Evolutionary conservation across 2,329 filamentous ascomycete species (phyloP).

Genomic region (Triangularia setosa): DNA sequence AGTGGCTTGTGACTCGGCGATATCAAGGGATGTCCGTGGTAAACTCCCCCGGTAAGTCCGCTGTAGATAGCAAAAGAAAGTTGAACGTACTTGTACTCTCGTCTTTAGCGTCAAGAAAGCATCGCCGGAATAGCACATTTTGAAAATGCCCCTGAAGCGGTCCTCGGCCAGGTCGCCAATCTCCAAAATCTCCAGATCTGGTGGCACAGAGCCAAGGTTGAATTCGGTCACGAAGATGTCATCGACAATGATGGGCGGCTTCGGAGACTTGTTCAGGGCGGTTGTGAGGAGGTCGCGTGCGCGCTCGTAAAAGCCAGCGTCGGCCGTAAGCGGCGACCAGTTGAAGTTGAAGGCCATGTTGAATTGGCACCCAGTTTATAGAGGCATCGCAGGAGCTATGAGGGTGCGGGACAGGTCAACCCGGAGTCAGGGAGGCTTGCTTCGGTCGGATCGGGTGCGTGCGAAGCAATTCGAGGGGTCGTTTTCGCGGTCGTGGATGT

Average conservation of each 20-base stretch:
- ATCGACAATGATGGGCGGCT: conserved; percentile 98
- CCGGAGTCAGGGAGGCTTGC: conserved; percentile 2
- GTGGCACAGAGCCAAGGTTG: conserved; percentile 90
- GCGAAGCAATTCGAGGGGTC: conserved; percentile 8
- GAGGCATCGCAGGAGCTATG: conserved; percentile 24
- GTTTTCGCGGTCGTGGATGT: not conserved
- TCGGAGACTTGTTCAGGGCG: conserved; percentile 94
- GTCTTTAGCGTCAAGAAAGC: conserved; percentile 94
- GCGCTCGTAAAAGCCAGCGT: conserved; percentile 83
- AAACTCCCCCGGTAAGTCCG: not conserved
- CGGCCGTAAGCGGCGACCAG: conserved; percentile 98
- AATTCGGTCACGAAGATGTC: conserved; percentile 98
- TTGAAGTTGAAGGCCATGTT: conserved; percentile 99
- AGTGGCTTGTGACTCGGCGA: not conserved
- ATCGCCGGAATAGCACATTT: conserved; percentile 97
- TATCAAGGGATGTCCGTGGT: not conserved
- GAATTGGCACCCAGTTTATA: conserved; percentile 39
- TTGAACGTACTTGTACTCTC: conserved; percentile 72
- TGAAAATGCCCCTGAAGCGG: conserved; percentile 96
- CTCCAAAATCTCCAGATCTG: conserved; percentile 93
- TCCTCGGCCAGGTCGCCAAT: conserved; percentile 97
- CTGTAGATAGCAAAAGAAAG: conserved; percentile 15
- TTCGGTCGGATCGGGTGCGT: conserved; percentile 8
- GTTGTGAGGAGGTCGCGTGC: conserved; percentile 92
- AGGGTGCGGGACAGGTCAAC: not conserved